Conservation (phyloP, 257 asterid species). For the Nicotiana noctiflora region DNA sequence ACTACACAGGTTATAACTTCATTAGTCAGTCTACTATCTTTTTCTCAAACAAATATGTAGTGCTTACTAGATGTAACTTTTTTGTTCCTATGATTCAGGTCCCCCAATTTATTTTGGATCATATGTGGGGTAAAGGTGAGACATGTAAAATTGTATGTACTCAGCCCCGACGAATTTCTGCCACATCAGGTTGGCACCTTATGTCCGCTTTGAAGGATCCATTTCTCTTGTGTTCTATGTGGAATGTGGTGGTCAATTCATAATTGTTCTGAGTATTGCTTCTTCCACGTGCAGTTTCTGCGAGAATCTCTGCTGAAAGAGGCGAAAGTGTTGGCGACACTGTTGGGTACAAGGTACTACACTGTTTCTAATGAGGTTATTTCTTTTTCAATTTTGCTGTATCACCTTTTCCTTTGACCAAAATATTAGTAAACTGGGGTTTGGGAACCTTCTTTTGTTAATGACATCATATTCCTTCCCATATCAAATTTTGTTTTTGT, state of each 20-base stretch:
- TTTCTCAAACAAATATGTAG: neutral
- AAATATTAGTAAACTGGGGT: neutral
- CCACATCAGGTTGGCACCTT: slow-evolving; percentile 63
- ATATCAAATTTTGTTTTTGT: neutral
- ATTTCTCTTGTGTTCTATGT: slow-evolving; percentile 1
- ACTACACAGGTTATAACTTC: slow-evolving; percentile 68
- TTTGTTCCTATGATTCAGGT: slow-evolving; percentile 40
- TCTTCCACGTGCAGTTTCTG: slow-evolving; percentile 62
- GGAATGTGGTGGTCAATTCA: neutral
- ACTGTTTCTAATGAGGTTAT: slow-evolving; percentile 5
- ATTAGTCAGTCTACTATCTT: neutral
- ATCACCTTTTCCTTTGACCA: neutral
- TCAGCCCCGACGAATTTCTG: slow-evolving; percentile 93
- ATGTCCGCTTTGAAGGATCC: slow-evolving; percentile 2
- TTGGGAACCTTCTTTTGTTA: neutral
- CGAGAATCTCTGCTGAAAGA: slow-evolving; percentile 91
- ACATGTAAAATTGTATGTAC: slow-evolving; percentile 82
- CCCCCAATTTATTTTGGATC: slow-evolving; percentile 87
- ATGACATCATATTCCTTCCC: neutral
- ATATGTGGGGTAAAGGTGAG: slow-evolving; percentile 80
- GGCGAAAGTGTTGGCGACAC: slow-evolving; percentile 83
- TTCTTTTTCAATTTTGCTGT: slow-evolving; percentile 1
- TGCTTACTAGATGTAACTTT: neutral
- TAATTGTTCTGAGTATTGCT: neutral
- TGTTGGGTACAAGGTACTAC: slow-evolving; percentile 87